Evolutionary conservation across 768 basidiomycete species (phyloP).

Genomic region (Termitomyces eurrhizus): DNA sequence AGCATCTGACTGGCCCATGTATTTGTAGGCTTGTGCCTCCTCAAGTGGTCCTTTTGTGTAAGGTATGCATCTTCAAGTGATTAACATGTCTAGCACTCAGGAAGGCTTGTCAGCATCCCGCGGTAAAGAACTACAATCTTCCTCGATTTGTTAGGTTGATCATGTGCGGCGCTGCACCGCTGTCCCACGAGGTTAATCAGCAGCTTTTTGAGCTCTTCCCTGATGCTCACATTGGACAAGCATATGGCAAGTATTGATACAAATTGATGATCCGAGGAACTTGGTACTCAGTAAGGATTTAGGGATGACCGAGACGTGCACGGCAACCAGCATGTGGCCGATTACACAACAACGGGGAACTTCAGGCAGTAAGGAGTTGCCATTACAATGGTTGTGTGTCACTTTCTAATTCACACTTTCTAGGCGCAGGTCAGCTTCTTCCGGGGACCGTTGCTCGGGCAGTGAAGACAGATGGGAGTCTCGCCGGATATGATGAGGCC

Average conservation of each 20-base stretch:
- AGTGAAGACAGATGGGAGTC: conserved; percentile 52
- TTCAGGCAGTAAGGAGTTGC: conserved; percentile 39
- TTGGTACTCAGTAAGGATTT: not conserved
- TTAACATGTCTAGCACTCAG: not conserved
- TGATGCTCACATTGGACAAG: conserved; percentile 52
- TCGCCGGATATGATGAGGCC: conserved; percentile 50
- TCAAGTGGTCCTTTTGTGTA: conserved; percentile 53
- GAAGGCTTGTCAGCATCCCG: conserved; percentile 39
- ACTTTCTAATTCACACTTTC: not conserved
- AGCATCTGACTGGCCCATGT: not conserved
- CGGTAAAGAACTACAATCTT: conserved; percentile 46
- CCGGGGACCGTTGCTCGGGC: conserved; percentile 55
- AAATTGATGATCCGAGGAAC: not conserved
- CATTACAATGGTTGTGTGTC: not conserved
- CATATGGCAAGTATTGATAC: conserved; percentile 37
- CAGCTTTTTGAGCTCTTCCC: conserved; percentile 49
- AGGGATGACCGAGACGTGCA: conserved; percentile 69
- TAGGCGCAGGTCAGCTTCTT: conserved; percentile 49
- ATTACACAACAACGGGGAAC: conserved; percentile 43
- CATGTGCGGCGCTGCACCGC: conserved; percentile 57
- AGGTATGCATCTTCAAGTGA: conserved; percentile 29
- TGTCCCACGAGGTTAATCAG: conserved; percentile 49
- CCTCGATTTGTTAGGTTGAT: conserved; percentile 37
- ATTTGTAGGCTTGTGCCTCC: conserved; percentile 51
- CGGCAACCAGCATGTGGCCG: conserved; percentile 47